Conservation (phyloP, 257 asterid species). For the Linaria vulgaris region DNA sequence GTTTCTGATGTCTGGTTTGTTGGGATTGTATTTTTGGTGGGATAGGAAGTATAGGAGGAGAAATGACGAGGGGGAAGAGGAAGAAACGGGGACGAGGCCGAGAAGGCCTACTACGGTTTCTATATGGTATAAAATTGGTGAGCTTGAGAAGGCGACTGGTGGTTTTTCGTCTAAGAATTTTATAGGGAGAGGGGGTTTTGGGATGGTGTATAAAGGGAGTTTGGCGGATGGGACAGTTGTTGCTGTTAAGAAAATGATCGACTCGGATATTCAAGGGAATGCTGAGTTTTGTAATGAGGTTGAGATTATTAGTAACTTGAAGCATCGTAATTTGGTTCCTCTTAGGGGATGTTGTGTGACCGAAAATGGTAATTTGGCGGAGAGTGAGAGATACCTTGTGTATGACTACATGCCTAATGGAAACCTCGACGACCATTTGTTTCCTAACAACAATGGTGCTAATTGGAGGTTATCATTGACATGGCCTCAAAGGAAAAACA, state of each 20-base stretch:
- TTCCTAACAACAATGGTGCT: conserved; percentile 21
- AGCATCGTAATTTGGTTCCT: conserved; percentile 85
- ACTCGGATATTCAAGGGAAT: conserved; percentile 71
- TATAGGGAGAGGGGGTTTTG: conserved; percentile 87
- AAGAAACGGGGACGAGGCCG: conserved; percentile 43
- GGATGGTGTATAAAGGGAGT: conserved; percentile 73
- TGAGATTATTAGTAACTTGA: conserved; percentile 85
- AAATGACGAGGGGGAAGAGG: conserved; percentile 33
- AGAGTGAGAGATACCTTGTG: conserved; percentile 65
- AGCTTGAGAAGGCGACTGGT: conserved; percentile 74
- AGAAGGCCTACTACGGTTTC: conserved; percentile 71
- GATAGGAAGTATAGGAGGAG: conserved; percentile 38
- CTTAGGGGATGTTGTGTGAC: conserved; percentile 86
- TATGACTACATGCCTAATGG: conserved; percentile 92
- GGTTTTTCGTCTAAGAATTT: conserved; percentile 61
- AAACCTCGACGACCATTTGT: conserved; percentile 79
- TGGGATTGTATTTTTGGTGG: conserved; percentile 70
- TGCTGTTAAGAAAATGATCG: conserved; percentile 73
- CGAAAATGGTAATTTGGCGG: conserved; percentile 39
- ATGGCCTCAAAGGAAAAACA: conserved; percentile 81
- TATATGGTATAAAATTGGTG: conserved; percentile 66
- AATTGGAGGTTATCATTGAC: conserved; percentile 35
- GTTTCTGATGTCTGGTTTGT: conserved; percentile 35
- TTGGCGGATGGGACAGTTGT: conserved; percentile 68
- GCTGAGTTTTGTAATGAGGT: conserved; percentile 89